Evolutionary conservation across 164 flowering plant species (phyloP).

Genomic region (Dillenia turbinata): DNA sequence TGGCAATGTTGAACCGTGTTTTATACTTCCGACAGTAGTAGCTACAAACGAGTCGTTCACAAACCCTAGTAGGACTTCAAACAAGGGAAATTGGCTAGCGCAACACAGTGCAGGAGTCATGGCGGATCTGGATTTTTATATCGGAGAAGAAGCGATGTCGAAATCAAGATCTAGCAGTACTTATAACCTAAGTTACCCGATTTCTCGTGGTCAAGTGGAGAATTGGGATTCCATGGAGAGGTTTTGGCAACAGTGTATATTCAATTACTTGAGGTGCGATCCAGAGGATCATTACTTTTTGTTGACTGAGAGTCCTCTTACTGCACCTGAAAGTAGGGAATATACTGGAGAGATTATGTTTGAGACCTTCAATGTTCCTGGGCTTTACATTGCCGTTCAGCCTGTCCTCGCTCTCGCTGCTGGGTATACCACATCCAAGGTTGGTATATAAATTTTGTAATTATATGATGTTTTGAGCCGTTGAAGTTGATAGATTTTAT

Average conservation of each 20-base stretch:
- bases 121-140: slow-evolving; percentile 97
- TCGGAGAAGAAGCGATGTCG: slow-evolving; percentile 86
- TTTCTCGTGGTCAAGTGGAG: slow-evolving; percentile 84
- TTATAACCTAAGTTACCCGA: slow-evolving; percentile 82
- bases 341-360: slow-evolving; percentile 99
- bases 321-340: slow-evolving; percentile 94
- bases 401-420: slow-evolving; percentile 98
- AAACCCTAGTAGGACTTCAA: slow-evolving; percentile 57
- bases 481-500: not conserved
- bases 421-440: slow-evolving; percentile 97
- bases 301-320: slow-evolving; percentile 92
- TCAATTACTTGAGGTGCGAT: slow-evolving; percentile 92
- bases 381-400: slow-evolving; percentile 95
- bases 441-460: slow-evolving; percentile 20
- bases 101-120: slow-evolving; percentile 95
- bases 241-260: slow-evolving; percentile 99
- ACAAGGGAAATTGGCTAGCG: slow-evolving; percentile 71
- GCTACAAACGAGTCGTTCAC: slow-evolving; percentile 86
- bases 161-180: slow-evolving; percentile 69
- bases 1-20: slow-evolving; percentile 87
- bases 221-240: slow-evolving; percentile 99
- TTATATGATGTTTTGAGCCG: not conserved
- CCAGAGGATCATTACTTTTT: slow-evolving; percentile 98
- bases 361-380: slow-evolving; percentile 98
- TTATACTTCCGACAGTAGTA: slow-evolving; percentile 75